Evolutionary conservation across 164 flowering plant species (phyloP).

Genomic region (Stephania cephalantha): DNA sequence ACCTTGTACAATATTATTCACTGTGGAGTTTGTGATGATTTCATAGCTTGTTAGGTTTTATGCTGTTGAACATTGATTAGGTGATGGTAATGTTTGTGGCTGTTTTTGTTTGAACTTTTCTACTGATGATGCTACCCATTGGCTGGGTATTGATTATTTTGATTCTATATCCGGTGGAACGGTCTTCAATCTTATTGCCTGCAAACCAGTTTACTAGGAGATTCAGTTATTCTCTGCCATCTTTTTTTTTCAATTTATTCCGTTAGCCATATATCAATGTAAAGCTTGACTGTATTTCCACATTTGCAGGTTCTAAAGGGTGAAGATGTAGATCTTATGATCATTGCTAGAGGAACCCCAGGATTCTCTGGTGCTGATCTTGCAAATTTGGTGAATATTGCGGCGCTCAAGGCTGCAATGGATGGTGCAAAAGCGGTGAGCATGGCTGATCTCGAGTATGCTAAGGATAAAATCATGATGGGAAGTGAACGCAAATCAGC

Average conservation of each 20-base stretch:
- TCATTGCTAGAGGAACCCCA: slow-evolving; percentile 96
- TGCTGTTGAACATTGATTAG: neutral
- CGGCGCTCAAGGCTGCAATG: slow-evolving; percentile 94
- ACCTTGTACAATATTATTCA: neutral
- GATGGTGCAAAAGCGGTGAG: slow-evolving; percentile 84
- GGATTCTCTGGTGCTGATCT: slow-evolving; percentile 92
- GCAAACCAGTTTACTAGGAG: neutral
- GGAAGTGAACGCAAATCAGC: slow-evolving; percentile 96
- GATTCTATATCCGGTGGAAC: neutral
- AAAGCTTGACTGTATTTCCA: neutral
- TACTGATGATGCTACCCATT: neutral
- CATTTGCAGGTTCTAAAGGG: slow-evolving; percentile 62
- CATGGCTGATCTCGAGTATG: slow-evolving; percentile 77
- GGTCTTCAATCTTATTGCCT: neutral
- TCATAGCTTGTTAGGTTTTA: neutral
- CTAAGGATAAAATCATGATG: slow-evolving; percentile 87
- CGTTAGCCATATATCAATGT: neutral
- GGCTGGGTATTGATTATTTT: neutral
- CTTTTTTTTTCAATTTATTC: neutral
- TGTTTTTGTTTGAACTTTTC: neutral
- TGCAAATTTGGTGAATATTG: slow-evolving; percentile 84
- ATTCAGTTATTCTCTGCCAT: neutral
- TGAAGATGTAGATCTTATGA: slow-evolving; percentile 89
- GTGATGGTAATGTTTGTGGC: too few species aligned
- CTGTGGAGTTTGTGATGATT: neutral